Base-by-base conservation (phyloP, 495 filamentous ascomycete species). In the Annulohypoxylon bovei region DNA sequence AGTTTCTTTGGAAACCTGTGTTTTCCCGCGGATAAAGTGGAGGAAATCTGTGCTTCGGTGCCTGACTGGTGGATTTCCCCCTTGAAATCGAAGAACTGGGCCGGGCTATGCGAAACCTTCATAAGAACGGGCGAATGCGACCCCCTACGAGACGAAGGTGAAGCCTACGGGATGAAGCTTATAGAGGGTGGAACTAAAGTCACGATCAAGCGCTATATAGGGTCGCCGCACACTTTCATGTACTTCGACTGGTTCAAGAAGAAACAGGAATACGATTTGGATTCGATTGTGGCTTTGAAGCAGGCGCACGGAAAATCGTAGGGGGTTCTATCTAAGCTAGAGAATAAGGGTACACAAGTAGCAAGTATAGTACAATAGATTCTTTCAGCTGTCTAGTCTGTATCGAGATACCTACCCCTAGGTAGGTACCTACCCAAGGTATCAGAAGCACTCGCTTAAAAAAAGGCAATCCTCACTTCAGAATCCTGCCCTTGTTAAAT, bases 81-180 rank as follows among this genome's bases (percentile, higher is more conserved):
- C 8, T 68, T 87, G 27, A 70, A 77, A 0, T 79, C 84, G 4
- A 75, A 81, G 0, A 77, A 83, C 61, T 86, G 81, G 68, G 74
- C 52, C 1, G 68, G 72, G 0, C 68, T 87, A 8, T 79, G 81
- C 32, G 78, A 79, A 16, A 86, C 84, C 0, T 81, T 83, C 30
- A 78, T 87, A 22, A 77, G 81, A 28, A 86, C 84, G 0, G 84
- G 79, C 12, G 82, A 82, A 9, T 79, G 79, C 56, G 85, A 87
- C 60, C 81, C 84, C 0, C 60, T 87, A 55, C 68, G 85, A 1
- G 85, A 86, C 68, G 85, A 87, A 71, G 85, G 84, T 0, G 84
- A 86, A 72, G 82, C 82, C 0, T 87, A 86, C 65, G 84, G 78
- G 1, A 62, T 70, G 64, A 82, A 82, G 60, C 72, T 87, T 16